Conservation (phyloP, 768 basidiomycete species). For the Tricholoma bakamatsutake region DNA sequence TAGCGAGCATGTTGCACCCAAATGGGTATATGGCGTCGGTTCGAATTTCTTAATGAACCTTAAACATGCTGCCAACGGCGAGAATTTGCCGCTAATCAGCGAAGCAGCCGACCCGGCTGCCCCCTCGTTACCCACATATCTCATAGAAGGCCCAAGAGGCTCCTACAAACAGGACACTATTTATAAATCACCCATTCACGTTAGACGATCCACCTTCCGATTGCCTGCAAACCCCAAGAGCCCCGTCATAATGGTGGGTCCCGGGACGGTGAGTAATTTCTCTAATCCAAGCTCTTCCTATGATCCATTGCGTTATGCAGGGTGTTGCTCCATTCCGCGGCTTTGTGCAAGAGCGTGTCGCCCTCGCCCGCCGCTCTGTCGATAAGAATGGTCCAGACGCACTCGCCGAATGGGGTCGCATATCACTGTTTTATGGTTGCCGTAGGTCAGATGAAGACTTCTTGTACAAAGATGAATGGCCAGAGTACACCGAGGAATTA, state of each 20-base stretch:
- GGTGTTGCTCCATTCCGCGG: constrained; percentile 99
- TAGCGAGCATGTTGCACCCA: constrained; percentile 43
- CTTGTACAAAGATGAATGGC: constrained; percentile 95
- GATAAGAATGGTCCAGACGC: constrained; percentile 95
- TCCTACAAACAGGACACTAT: constrained; percentile 65
- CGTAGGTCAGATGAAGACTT: constrained; percentile 86
- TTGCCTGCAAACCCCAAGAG: constrained; percentile 97
- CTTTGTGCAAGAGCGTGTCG: constrained; percentile 96
- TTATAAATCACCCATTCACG: constrained; percentile 89
- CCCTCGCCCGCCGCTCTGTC: constrained; percentile 87
- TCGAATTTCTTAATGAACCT: constrained; percentile 96
- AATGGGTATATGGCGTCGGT: constrained; percentile 84
- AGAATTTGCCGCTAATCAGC: constrained; percentile 41
- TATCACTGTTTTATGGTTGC: constrained; percentile 96
- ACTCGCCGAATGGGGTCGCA: constrained; percentile 91
- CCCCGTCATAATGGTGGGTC: constrained; percentile 98
- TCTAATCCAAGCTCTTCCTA: constrained; percentile 5
- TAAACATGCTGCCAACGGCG: constrained; percentile 65
- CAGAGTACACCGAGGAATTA: constrained; percentile 77
- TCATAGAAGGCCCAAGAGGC: constrained; percentile 86
- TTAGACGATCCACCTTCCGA: constrained; percentile 94
- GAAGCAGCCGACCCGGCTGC: constrained; percentile 29
- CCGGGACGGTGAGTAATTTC: constrained; percentile 79
- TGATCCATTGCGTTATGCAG: constrained; percentile 30
- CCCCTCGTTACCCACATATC: constrained; percentile 60